Evolutionary conservation across 768 basidiomycete species (phyloP).

Genomic region (Glaciozyma antarctica): DNA sequence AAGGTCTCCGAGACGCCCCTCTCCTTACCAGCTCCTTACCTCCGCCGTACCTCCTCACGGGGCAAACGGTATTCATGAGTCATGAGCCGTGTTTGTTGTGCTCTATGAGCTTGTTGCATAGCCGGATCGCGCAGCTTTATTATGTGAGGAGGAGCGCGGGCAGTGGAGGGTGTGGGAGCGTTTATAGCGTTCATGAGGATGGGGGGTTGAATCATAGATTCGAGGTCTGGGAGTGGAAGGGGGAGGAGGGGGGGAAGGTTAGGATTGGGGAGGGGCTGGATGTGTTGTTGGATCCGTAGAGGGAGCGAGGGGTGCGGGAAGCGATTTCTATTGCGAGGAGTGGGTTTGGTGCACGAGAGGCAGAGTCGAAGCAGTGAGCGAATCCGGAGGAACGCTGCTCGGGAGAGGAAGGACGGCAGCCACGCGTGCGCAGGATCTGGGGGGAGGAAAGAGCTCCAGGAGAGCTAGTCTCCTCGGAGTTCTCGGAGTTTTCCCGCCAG

Average conservation of each 20-base stretch:
- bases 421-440: too few relatives aligned
- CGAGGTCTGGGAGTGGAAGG: slow-evolving; percentile 50
- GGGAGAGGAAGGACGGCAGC: too few relatives aligned
- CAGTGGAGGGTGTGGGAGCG: slow-evolving; percentile 76
- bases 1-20: slow-evolving; percentile 12
- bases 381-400: too few relatives aligned
- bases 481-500: too few relatives aligned
- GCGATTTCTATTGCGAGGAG: too few relatives aligned
- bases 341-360: too few relatives aligned
- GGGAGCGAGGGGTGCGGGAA: too few relatives aligned
- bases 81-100: slow-evolving; percentile 99
- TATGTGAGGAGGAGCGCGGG: slow-evolving; percentile 57
- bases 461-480: too few relatives aligned
- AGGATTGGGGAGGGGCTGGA: background rate
- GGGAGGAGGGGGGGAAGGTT: background rate
- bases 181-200: slow-evolving; percentile 64
- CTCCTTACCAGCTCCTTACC: slow-evolving; percentile 4
- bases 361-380: too few relatives aligned
- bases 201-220: slow-evolving; percentile 86
- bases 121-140: slow-evolving; percentile 74
- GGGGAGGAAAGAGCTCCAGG: too few relatives aligned
- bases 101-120: slow-evolving; percentile 89
- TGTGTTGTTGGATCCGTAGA: background rate
- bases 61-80: slow-evolving; percentile 71
- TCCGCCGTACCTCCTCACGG: slow-evolving; percentile 76